Evolutionary conservation across 1,139 yeast genomes (phyloP).

Genomic region (Scheffersomyces segobiensis): DNA sequence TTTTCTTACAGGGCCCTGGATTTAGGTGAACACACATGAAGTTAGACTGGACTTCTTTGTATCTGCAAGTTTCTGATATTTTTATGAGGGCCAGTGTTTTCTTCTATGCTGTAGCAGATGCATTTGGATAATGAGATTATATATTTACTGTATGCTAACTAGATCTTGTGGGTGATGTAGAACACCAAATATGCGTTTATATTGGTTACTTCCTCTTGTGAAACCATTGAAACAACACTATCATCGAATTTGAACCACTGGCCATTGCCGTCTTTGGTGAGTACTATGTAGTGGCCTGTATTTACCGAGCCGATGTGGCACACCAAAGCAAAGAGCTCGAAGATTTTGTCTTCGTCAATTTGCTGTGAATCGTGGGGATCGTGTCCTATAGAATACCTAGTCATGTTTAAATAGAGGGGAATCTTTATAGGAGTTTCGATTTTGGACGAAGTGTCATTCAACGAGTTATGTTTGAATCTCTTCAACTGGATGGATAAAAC

Average conservation of each 20-base stretch:
- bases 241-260: constrained; percentile 93
- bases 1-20: not conserved
- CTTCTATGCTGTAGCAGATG: not conserved
- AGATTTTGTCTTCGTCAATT: constrained; percentile 40
- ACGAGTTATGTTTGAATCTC: constrained; percentile 73
- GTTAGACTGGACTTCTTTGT: not conserved
- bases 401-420: constrained; percentile 72
- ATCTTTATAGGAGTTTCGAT: constrained; percentile 72
- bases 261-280: constrained; percentile 69
- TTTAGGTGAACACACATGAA: not conserved
- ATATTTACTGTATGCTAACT: constrained; percentile 1
- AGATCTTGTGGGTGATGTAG: constrained; percentile 60
- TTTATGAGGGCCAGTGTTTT: not conserved
- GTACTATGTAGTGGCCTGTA: constrained; percentile 91
- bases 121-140: not conserved
- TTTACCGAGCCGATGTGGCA: constrained; percentile 90
- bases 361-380: constrained; percentile 11
- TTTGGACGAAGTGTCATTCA: constrained; percentile 61
- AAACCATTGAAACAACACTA: constrained; percentile 70
- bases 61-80: not conserved
- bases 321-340: constrained; percentile 83
- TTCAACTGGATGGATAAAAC: constrained; percentile 84
- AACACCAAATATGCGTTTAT: constrained; percentile 79
- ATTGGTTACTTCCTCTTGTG: constrained; percentile 62
- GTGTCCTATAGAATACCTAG: constrained; percentile 53